Percentiles rank a stretch among this genome's conserved stretches.
These are phyloP conservation scores for Aleurites moluccanus DNA, from an alignment of 441 rosid genomes.

Conservation along the genomic window DNA sequence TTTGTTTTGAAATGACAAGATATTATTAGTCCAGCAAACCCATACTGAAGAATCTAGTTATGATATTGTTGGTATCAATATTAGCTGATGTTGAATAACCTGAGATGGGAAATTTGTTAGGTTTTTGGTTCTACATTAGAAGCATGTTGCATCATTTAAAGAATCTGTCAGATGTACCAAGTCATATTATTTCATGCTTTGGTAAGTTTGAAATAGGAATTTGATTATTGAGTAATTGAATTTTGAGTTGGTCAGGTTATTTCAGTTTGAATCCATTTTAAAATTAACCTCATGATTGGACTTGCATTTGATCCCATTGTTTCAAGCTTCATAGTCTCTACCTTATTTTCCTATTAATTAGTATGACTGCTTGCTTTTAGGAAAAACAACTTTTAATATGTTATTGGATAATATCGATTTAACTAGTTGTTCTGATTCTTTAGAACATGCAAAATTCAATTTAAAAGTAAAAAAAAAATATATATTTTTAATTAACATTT, in stretches of 20 bases:
- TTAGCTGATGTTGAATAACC: background rate
- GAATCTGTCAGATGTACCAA: constrained; percentile 3
- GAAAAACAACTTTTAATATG: too few species aligned
- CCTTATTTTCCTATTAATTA: background rate
- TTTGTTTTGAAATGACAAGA: too few species aligned
- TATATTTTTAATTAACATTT: too few species aligned
- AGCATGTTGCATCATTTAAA: background rate
- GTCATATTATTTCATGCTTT: background rate
- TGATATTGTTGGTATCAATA: background rate
- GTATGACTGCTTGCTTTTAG: too few species aligned
- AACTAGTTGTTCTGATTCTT: too few species aligned
- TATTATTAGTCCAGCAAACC: background rate
- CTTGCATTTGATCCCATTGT: background rate
- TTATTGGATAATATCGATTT: too few species aligned
- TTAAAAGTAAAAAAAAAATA: too few species aligned
- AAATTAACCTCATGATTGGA: background rate
- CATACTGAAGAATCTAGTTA: too few species aligned
- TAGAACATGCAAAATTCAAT: too few species aligned
- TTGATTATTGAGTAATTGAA: background rate
- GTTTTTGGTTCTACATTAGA: background rate
- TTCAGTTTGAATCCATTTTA: background rate
- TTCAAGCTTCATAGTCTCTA: background rate
- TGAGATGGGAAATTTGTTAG: background rate
- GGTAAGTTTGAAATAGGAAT: background rate
- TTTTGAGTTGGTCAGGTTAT: background rate